A percentile compares a stretch with the other conserved stretches of the same genome.
phyloP scores from a whole-genome alignment of 2,329 filamentous ascomycete genomes.

The Canariomyces notabilis region DNA sequence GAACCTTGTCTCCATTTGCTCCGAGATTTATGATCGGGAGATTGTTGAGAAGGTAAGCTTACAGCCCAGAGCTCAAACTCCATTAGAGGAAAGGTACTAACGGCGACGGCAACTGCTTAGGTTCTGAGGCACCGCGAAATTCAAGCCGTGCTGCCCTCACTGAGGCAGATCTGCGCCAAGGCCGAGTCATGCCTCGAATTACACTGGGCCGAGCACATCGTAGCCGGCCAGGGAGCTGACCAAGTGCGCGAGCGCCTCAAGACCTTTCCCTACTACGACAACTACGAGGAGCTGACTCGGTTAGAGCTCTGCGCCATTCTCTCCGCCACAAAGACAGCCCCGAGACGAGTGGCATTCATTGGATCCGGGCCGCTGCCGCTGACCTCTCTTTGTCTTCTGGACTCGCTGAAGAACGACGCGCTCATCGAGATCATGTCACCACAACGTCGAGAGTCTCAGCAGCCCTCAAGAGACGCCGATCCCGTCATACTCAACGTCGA shows the following conservation, averaged over 20 bases:
- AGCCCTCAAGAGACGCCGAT: background rate
- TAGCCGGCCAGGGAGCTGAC: conserved; percentile 11
- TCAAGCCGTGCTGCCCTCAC: conserved; percentile 30
- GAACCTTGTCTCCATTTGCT: conserved; percentile 22
- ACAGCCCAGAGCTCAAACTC: background rate
- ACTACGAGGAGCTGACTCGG: conserved; percentile 44
- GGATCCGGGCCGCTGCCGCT: conserved; percentile 47
- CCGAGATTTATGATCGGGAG: conserved; percentile 20
- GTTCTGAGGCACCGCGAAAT: conserved; percentile 32
- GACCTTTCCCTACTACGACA: conserved; percentile 45
- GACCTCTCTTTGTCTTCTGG: conserved; percentile 41
- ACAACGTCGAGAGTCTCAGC: no score
- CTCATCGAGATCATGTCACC: background rate
- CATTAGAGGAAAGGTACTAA: background rate
- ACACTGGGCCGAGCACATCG: conserved; percentile 38
- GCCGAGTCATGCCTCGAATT: conserved; percentile 43
- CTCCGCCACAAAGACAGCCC: conserved; percentile 30
- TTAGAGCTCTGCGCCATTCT: conserved; percentile 41
- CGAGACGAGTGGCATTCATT: conserved; percentile 40
- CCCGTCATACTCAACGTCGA: conserved; percentile 23
- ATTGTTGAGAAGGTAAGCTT: conserved; percentile 17
- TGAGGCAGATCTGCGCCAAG: conserved; percentile 38
- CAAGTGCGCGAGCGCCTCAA: conserved; percentile 27
- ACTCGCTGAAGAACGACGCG: conserved; percentile 27
- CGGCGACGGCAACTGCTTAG: conserved; percentile 26